Base-by-base conservation (phyloP, 2,329 filamentous ascomycete species). In the Elsinoe ampelina region DNA sequence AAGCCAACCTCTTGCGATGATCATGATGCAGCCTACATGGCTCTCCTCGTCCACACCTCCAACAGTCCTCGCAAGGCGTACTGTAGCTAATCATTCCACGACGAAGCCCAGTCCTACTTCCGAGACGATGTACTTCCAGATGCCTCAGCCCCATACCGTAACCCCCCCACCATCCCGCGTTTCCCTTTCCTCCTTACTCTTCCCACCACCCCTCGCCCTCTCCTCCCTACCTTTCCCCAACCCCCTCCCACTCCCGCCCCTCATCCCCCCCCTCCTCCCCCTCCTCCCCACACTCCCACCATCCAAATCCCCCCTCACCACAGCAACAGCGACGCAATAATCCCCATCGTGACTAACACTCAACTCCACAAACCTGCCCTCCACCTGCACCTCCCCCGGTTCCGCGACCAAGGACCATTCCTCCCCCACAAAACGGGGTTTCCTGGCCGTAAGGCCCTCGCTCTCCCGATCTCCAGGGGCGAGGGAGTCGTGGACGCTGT, bases 341-440 rank as follows among this genome's bases (percentile, higher is more conserved):
- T 89, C 85, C 1, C 81, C 84, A 69, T 96, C 91, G 68, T 96
- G 91, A 65, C 86, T 93, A 63, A 96, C 95, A 59, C 86, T 92
- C 43, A 95, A 68, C 64, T 81, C 76, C 12, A 84, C 89, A 51
- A 82, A 74, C 61, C 82, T 79, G n/a, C 71, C 72, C 8, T 59
- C 42, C 1, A 59, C 13, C 22, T 38, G 13, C 19, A 35, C 13
- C 15, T 56, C 17, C 55, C 45, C 41, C 22, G 41, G 39, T 12
- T 48, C 42, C n/a, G 22, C 41, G 2, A 35, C 32, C 3, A 56
- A 17, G 10, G 41, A 26, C 22, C 19, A 39, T 12, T n/a, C 32
- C 15, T 8, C 32, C 3, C 6, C 12, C 13, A 34, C 13, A 15
- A 7, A 26, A 10, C 13, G 13, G 2, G 36, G 1, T 20, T 43